phyloP scores from a whole-genome alignment of 495 filamentous ascomycete species.

The Parmelia sp. region DNA sequence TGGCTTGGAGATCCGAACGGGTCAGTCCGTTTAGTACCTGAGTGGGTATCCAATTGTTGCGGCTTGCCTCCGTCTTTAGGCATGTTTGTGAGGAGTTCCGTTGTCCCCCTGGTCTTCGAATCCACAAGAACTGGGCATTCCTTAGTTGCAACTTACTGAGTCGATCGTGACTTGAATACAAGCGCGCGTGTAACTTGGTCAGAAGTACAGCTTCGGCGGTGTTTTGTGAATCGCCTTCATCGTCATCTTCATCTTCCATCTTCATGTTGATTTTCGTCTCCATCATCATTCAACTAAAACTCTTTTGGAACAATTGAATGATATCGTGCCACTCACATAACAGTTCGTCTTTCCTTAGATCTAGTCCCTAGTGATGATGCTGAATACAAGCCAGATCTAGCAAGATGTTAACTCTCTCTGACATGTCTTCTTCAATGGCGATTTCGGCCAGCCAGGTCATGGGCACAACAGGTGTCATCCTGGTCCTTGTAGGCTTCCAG shows the following conservation, averaged over 20 bases:
- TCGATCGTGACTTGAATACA: not conserved
- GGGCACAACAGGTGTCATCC: not conserved
- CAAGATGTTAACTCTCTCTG: conserved; percentile 11
- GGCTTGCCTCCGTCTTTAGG: not conserved
- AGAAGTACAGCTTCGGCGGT: not conserved
- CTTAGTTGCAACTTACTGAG: not conserved
- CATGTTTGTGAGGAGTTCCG: not conserved
- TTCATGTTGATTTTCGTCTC: no score
- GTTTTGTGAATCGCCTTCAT: not conserved
- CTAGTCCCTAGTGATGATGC: not conserved
- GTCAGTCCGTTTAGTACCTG: no score
- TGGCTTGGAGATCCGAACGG: conserved; percentile 1
- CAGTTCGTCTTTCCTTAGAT: not conserved
- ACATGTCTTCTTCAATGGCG: conserved; percentile 1
- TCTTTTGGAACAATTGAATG: no score
- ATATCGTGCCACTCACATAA: no score
- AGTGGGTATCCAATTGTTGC: not conserved
- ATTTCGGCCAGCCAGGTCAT: conserved; percentile 3
- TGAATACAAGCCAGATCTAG: not conserved
- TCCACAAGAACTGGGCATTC: not conserved
- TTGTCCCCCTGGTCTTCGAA: no score
- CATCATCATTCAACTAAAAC: no score
- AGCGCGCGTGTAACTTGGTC: not conserved
- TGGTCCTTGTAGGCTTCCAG: conserved; percentile 2
- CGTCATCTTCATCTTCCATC: no score